Base-by-base conservation (phyloP, 257 asterid species). In the Ilex aquifolium region DNA sequence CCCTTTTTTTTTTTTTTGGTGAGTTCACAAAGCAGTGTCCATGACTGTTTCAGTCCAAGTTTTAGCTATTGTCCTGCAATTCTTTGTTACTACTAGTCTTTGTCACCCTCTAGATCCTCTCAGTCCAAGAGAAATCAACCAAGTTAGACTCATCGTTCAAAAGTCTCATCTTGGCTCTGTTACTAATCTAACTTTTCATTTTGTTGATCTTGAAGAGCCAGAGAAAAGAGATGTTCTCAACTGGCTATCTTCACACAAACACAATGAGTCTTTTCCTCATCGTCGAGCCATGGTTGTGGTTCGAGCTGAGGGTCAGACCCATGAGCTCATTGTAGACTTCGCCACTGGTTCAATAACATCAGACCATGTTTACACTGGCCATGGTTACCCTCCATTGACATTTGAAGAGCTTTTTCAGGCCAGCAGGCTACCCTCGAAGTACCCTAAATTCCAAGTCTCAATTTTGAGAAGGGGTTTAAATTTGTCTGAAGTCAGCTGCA, bases 21-120 rank as follows among this genome's bases (percentile, higher is more conserved):
- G 15, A 46, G 10, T 46, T 46, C 4, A 10, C n/a, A 4, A 10
- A 7, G 14, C n/a, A 56, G 40, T 55, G 64, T 56, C 70, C 49
- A 77, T 76, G 84, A 48, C 62, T 62, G 3, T 60, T 40, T 61
- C 29, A 32, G 59, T 80, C 36, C 58, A 63, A 13, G 39, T 64
- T 74, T 32, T 76, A 15, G 58, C 63, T 32, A 13, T 69, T 60
- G 3, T 69, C 30, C 51, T 32, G 13, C 63, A 77, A 21, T 31
- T 60, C 48, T 60, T 71, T 17, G 39, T 30, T 2, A 40, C 75
- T 7, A 44, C 54, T 70, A 44, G 21, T 66, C 64, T 52, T 32
- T 61, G 62, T 61, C 95, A 88, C 77, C 91, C 96, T 16, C 60
- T 85, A 67, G 94, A 85, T 44, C 89, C 94, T 69, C 96, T 85